Conservation (phyloP, 768 basidiomycete genomes). For the Mycena albidolilacea region DNA sequence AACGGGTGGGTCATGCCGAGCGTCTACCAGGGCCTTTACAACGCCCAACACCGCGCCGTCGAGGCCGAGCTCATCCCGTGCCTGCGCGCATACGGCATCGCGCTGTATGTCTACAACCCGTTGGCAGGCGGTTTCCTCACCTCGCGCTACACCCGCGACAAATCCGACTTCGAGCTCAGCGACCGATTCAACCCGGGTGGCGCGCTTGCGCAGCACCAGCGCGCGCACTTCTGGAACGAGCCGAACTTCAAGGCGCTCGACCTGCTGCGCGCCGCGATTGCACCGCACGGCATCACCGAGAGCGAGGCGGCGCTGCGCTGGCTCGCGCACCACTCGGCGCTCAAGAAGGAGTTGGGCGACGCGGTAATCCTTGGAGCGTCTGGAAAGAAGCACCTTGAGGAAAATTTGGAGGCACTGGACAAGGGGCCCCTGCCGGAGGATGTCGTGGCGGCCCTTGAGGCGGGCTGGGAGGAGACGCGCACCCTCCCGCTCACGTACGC, state of each 20-base stretch:
- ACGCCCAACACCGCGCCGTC: conserved; percentile 37
- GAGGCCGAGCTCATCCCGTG: conserved; percentile 46
- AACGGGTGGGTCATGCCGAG: conserved; percentile 60
- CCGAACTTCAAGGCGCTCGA: conserved; percentile 22
- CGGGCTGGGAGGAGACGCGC: conserved; percentile 54
- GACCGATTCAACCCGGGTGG: conserved; percentile 56
- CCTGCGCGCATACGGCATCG: conserved; percentile 59
- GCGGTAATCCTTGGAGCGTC: conserved; percentile 60
- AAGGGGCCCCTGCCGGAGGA: conserved; percentile 64
- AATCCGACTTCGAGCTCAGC: conserved; percentile 40
- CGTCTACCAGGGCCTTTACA: conserved; percentile 57
- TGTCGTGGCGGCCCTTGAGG: conserved; percentile 63
- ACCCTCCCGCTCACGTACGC: conserved; percentile 3
- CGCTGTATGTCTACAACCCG: conserved; percentile 61
- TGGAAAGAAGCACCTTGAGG: conserved; percentile 51
- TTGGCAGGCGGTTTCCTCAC: conserved; percentile 62
- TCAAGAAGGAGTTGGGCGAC: conserved; percentile 55
- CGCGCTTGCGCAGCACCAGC: conserved; percentile 48
- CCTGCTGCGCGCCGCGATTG: conserved; percentile 43
- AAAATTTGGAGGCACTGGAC: conserved; percentile 33
- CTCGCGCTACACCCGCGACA: conserved; percentile 53
- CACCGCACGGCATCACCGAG: conserved; percentile 56
- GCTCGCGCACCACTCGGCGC: conserved; percentile 63
- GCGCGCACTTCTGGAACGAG: conserved; percentile 19
- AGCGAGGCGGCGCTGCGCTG: conserved; percentile 65